These are phyloP conservation scores for Amborella trichopoda DNA, from an alignment of 164 flowering plant genomes.

Conservation along the genomic window DNA sequence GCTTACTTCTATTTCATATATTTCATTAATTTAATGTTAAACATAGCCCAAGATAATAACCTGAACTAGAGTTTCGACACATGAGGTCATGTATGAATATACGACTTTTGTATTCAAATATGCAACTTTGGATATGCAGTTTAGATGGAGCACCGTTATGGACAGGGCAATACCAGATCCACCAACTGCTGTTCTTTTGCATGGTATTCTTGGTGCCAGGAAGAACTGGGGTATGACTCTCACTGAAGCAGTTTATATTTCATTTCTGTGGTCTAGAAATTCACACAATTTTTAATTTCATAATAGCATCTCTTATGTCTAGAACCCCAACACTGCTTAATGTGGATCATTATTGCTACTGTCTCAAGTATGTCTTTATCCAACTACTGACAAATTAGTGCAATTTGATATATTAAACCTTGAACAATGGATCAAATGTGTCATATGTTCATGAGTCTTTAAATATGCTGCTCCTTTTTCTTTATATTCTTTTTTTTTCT, in stretches of 20 bases:
- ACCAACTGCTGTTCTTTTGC: conserved; percentile 92
- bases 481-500: no score
- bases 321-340: neutral
- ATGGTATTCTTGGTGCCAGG: conserved; percentile 91
- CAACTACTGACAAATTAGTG: no score
- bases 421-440: no score
- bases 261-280: no score
- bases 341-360: neutral
- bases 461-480: no score
- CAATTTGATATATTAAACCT: no score
- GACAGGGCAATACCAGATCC: conserved; percentile 51
- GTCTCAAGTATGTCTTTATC: no score
- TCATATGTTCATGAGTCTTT: no score
- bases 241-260: neutral
- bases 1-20: neutral
- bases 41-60: neutral
- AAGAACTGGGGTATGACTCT: conserved; percentile 85
- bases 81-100: neutral
- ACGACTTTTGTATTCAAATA: neutral
- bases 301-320: no score
- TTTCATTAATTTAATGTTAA: neutral
- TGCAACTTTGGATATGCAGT: conserved; percentile 25
- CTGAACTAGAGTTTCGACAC: neutral
- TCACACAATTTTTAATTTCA: no score
- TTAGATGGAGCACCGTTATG: conserved; percentile 57